Evolutionary conservation across 345 rosid species (phyloP).

Genomic region (Hibiscus mutabilis): DNA sequence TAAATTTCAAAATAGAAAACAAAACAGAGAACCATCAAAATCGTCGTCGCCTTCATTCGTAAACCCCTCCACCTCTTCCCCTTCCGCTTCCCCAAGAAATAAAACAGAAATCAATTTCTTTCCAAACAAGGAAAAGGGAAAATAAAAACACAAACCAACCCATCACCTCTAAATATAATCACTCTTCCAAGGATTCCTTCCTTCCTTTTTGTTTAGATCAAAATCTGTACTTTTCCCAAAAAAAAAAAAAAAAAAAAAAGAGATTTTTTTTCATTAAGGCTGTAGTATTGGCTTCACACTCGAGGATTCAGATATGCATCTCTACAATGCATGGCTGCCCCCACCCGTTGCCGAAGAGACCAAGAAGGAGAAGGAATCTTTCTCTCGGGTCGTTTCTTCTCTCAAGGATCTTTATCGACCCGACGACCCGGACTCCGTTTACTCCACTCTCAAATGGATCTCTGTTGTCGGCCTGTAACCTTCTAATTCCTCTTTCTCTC

Average conservation of each 20-base stretch:
- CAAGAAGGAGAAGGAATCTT: constrained; percentile 70
- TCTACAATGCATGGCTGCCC: constrained; percentile 92
- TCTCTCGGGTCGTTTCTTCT: constrained; percentile 57
- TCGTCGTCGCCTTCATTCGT: too few species aligned
- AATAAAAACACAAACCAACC: background rate
- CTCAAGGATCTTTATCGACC: constrained; percentile 53
- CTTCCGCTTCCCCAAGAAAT: constrained; percentile 1
- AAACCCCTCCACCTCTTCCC: too few species aligned
- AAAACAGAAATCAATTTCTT: background rate
- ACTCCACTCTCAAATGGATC: constrained; percentile 87
- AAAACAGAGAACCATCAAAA: too few species aligned
- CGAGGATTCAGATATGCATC: constrained; percentile 51
- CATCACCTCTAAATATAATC: background rate
- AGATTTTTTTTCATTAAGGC: background rate
- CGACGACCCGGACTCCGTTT: constrained; percentile 88
- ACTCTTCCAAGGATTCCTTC: background rate
- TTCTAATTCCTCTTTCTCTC: background rate
- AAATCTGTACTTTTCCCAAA: background rate
- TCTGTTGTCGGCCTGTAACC: constrained; percentile 84
- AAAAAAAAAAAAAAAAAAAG: too few species aligned
- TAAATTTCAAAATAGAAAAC: too few species aligned
- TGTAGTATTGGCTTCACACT: background rate
- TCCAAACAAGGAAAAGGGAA: background rate
- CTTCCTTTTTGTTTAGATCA: background rate
- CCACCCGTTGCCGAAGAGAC: constrained; percentile 88